phyloP scores from a whole-genome alignment of 805 yeast genomes.

The Cyberlindnera japonica region DNA sequence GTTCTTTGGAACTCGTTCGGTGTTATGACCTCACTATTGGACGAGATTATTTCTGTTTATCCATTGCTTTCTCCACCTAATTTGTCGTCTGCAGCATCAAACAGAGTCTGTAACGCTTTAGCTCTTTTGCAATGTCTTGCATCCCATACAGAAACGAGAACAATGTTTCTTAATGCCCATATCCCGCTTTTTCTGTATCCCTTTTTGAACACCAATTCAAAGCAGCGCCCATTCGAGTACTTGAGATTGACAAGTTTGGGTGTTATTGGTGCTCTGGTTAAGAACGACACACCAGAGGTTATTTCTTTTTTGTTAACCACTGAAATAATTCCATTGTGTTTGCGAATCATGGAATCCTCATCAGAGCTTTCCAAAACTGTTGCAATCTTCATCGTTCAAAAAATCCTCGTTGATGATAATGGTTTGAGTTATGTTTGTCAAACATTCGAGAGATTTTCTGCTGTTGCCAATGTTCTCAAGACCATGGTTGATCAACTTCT shows the following conservation, averaged over 20 bases:
- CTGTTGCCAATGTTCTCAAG: constrained; percentile 84
- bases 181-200: constrained; percentile 92
- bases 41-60: constrained; percentile 86
- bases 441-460: constrained; percentile 90
- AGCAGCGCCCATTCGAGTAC: constrained; percentile 91
- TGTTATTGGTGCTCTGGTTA: constrained; percentile 94
- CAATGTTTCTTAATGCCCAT: constrained; percentile 81
- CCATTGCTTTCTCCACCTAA: constrained; percentile 86
- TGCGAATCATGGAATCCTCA: constrained; percentile 92
- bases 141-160: constrained; percentile 87
- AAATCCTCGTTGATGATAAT: constrained; percentile 84
- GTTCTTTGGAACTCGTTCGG: constrained; percentile 96
- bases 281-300: constrained; percentile 93
- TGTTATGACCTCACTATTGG: constrained; percentile 86
- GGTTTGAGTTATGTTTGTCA: constrained; percentile 93
- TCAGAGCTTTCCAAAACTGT: constrained; percentile 93
- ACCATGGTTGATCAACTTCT: constrained; percentile 85
- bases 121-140: constrained; percentile 97
- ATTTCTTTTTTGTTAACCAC: constrained; percentile 90
- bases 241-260: constrained; percentile 90
- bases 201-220: constrained; percentile 85
- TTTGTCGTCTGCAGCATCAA: constrained; percentile 79
- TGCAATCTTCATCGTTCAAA: constrained; percentile 93
- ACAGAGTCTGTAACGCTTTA: constrained; percentile 92
- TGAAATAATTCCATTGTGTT: constrained; percentile 91